Conservation (phyloP, 2,329 filamentous ascomycete species). For the Plenodomus lindquistii region DNA sequence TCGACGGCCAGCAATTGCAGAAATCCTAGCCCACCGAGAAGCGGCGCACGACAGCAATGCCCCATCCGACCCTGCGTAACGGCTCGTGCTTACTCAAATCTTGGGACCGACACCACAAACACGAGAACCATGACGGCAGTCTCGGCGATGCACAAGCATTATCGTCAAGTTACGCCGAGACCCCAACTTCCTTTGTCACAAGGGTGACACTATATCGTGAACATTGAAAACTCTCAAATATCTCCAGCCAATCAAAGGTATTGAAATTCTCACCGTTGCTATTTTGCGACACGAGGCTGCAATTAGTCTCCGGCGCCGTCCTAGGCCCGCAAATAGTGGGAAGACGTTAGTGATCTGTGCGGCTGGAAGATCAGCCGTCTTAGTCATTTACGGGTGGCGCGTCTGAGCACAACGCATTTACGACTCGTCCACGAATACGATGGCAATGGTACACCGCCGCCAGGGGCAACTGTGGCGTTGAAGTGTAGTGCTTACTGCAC, state of each 20-base stretch:
- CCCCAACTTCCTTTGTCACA: background rate
- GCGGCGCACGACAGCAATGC: background rate
- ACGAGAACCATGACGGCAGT: background rate
- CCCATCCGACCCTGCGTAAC: background rate
- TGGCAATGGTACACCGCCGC: background rate
- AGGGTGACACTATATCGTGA: background rate
- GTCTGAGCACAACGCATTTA: background rate
- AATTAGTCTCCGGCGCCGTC: background rate
- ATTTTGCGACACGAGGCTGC: background rate
- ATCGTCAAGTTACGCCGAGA: background rate
- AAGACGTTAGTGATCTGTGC: background rate
- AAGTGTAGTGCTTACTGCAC: background rate
- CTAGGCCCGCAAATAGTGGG: background rate
- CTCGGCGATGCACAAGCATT: background rate
- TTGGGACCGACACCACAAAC: background rate
- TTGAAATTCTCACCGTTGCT: background rate
- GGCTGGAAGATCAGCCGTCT: background rate
- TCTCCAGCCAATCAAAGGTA: background rate
- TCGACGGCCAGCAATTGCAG: background rate
- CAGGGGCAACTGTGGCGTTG: background rate
- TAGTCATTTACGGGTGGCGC: background rate
- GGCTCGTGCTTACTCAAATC: background rate
- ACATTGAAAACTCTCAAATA: background rate
- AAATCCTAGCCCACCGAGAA: too few species aligned
- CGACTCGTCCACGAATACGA: background rate